Conservation (phyloP, 805 yeast species). For the Candida boidinii region DNA sequence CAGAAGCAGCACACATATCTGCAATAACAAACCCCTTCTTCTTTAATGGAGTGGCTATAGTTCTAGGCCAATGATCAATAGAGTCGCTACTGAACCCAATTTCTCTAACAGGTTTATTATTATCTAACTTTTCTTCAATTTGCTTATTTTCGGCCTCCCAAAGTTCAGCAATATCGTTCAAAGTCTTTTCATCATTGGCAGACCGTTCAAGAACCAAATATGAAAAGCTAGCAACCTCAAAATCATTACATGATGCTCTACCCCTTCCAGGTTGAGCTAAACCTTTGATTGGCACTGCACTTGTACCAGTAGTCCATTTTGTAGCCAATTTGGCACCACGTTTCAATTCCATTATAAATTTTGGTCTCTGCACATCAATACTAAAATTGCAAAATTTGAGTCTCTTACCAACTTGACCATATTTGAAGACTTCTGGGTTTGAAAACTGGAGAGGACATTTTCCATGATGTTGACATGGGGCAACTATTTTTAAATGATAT, state of each 20-base stretch:
- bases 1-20: constrained; percentile 72
- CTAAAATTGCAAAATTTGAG: constrained; percentile 70
- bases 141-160: constrained; percentile 19
- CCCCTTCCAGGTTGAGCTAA: constrained; percentile 62
- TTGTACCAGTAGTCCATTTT: constrained; percentile 54
- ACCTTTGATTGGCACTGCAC: constrained; percentile 45
- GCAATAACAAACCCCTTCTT: constrained; percentile 76
- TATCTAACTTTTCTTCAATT: constrained; percentile 10
- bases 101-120: constrained; percentile 9
- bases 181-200: constrained; percentile 29
- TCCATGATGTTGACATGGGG: constrained; percentile 88
- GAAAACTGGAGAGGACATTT: constrained; percentile 79
- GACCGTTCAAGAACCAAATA: constrained; percentile 67
- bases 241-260: constrained; percentile 60
- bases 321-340: constrained; percentile 70
- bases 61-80: constrained; percentile 57
- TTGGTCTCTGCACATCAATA: constrained; percentile 69
- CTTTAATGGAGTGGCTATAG: constrained; percentile 62
- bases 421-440: constrained; percentile 57
- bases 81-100: constrained; percentile 19
- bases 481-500: constrained; percentile 57
- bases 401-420: constrained; percentile 43
- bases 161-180: constrained; percentile 31
- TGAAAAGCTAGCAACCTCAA: constrained; percentile 64
- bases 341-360: constrained; percentile 73